A percentile compares a stretch with the other conserved stretches of the same genome.
phyloP scores from a whole-genome alignment of 1,284 basidiomycete genomes.

The Austroboletus novae-zelandiae region DNA sequence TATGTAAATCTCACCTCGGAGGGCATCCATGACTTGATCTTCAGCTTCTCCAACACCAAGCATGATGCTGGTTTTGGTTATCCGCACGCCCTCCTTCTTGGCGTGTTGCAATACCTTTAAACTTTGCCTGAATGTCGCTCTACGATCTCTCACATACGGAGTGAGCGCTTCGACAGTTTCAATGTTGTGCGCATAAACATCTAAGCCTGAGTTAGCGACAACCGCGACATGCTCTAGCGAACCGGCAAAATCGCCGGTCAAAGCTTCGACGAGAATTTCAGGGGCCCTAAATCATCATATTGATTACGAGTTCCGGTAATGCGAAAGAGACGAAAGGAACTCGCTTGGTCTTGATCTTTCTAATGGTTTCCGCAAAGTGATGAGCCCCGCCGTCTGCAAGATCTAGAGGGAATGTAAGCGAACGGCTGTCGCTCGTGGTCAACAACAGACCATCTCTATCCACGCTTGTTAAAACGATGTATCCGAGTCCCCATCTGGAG shows the following conservation, averaged over 20 bases:
- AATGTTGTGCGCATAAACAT: constrained; percentile 98
- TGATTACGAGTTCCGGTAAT: background rate
- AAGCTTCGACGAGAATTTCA: constrained; percentile 92
- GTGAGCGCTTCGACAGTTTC: constrained; percentile 95
- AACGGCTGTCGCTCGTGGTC: background rate
- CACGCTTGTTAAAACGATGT: constrained; percentile 96
- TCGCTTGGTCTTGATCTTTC: constrained; percentile 93
- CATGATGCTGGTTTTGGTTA: constrained; percentile 99
- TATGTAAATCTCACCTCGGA: constrained; percentile 59
- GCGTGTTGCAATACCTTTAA: constrained; percentile 83
- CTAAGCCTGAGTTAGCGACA: constrained; percentile 90
- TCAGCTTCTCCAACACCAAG: constrained; percentile 93
- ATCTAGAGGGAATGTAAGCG: constrained; percentile 48
- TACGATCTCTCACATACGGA: constrained; percentile 91
- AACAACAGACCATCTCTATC: constrained; percentile 82
- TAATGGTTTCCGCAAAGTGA: constrained; percentile 94
- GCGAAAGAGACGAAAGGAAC: constrained; percentile 16
- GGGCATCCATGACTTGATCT: constrained; percentile 80
- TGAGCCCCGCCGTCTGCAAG: constrained; percentile 88
- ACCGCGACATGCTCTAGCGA: constrained; percentile 71
- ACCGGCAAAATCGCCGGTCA: constrained; percentile 94
- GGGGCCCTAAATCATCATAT: constrained; percentile 63
- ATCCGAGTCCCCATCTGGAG: constrained; percentile 96
- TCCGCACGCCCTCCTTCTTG: constrained; percentile 76
- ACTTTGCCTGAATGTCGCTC: constrained; percentile 91